Evolutionary conservation across 2,329 filamentous ascomycete species (phyloP).

Genomic region (Paecilomyces fulvus): DNA sequence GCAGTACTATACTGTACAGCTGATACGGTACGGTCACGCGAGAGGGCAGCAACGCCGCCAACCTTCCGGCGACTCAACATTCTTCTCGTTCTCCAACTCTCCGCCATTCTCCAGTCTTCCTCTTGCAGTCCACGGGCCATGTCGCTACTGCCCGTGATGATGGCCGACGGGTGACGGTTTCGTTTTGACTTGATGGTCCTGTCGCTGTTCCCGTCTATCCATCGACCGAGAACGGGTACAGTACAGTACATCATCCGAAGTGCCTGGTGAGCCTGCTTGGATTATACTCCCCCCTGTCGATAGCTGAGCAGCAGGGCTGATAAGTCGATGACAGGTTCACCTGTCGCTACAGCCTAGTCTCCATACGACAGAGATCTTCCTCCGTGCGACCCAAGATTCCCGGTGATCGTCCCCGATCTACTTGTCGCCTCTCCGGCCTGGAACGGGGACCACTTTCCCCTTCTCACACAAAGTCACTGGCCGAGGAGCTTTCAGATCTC

Average conservation of each 20-base stretch:
- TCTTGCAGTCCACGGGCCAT: slow-evolving; percentile 4
- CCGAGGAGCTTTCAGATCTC: not conserved
- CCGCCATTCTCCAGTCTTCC: not conserved
- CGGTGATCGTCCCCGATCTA: not conserved
- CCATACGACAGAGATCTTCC: not conserved
- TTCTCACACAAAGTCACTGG: not conserved
- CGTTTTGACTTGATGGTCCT: slow-evolving; percentile 1
- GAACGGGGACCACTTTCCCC: not conserved
- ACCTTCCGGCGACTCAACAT: slow-evolving; percentile 5
- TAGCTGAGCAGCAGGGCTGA: not conserved
- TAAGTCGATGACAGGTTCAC: not conserved
- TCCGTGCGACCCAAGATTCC: not conserved
- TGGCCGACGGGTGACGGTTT: slow-evolving; percentile 7
- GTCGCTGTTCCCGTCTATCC: slow-evolving; percentile 1
- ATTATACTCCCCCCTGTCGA: not conserved
- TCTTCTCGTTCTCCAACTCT: not conserved
- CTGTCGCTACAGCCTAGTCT: not conserved
- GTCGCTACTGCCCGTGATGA: slow-evolving; percentile 5
- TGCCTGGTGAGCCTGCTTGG: not conserved
- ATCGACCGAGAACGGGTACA: not conserved
- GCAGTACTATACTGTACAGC: slow-evolving; percentile 1
- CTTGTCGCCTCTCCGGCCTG: not conserved
- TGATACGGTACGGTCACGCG: slow-evolving; percentile 7
- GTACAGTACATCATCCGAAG: not conserved
- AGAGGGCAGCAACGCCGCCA: slow-evolving; percentile 1